Base-by-base conservation (phyloP, 805 yeast species). In the Sugiyamaella mastotermitis region DNA sequence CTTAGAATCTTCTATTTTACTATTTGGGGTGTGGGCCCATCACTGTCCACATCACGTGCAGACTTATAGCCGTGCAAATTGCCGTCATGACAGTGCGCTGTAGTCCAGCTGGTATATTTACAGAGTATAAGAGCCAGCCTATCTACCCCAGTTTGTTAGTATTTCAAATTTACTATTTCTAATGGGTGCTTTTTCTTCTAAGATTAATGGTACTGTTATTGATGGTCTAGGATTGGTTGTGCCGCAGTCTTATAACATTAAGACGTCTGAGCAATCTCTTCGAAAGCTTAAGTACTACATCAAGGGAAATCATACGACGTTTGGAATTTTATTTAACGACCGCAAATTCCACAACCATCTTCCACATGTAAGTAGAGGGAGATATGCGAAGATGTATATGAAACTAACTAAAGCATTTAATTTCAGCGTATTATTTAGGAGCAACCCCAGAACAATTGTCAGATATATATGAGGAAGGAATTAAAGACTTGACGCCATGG, bases 401-500 rank as follows among this genome's bases (percentile, higher is more conserved):
- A 49, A n/a, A n/a, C n/a, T n/a, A n/a, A n/a, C n/a, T n/a, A n/a
- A n/a, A n/a, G n/a, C n/a, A n/a, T 4, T 42, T 65, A n/a, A 49
- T 51, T 4, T 52, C 66, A 1, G 63, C 63, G 1, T 65, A 51
- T 38, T 56, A 38, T 27, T 47, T 65, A 11, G 70, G 70, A 1
- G 66, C 64, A 4, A 35, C 49, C 1, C 52, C 65, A 0, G 41
- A 43, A 10, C 53, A 53, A 17, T 44, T 65, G 25, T 41, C 49
- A 3, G 45, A 40, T 1, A 35, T 60, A 3, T 65, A 47, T 37
- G 67, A 63, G 35, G 39, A 42, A 16, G 41, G 38, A 7, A 48
- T 51, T 10, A 32, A 40, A 19, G 39, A 23, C 21, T 25, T 42
- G 7, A 51, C 39, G 8, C 42, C 27, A 5, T 63, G 68, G 67